Base-by-base conservation (phyloP, 768 basidiomycete species). In the Rhizopogon rudus region DNA sequence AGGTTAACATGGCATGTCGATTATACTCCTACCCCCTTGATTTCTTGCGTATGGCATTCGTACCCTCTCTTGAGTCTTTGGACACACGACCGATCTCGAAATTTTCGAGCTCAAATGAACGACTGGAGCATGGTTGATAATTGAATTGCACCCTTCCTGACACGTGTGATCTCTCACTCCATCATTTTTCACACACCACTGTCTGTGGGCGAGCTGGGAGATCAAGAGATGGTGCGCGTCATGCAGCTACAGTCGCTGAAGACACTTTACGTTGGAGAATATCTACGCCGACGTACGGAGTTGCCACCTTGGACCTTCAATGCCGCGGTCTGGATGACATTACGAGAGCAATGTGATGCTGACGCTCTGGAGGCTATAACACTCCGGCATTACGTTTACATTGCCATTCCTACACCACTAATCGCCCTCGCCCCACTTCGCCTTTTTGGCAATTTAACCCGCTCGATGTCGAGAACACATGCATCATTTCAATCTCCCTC, bases 1-100 rank as follows among this genome's bases (percentile, higher is more conserved):
- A 56, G 61, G 25, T 57, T 68, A 22, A 44, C 60, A 33, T 70
- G 68, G 67, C 59, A 61, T 42, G 58, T 61, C 55, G 40, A 51
- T 25, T 45, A 60, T 16, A 62, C 64, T 49, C 33, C 1, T 39
- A 51, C 28, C 58, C 58, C 60, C 46, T 67, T 0, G 65, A 65
- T 14, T 60, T 67, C 44, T 57, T 64, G 20, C 59, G 61, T 37
- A 64, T 63, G 64, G 60, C 58, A 3, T 66, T 70, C 49, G 62
- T 58, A 3, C 66, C 64, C 6, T 61, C 44, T n/a, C 57, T 65
- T 22, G 51, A 57, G 39, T 52, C 60, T 5, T 57, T 66, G 9
- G 64, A 68, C 40, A 14, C 37, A 22, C 33, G 14, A 16, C 35
- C 16, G 10, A 10, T 20, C 20, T 49, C 33, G 2, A 37, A 35